phyloP scores from a whole-genome alignment of 2,329 filamentous ascomycete genomes.

The Penicillium sp. region DNA sequence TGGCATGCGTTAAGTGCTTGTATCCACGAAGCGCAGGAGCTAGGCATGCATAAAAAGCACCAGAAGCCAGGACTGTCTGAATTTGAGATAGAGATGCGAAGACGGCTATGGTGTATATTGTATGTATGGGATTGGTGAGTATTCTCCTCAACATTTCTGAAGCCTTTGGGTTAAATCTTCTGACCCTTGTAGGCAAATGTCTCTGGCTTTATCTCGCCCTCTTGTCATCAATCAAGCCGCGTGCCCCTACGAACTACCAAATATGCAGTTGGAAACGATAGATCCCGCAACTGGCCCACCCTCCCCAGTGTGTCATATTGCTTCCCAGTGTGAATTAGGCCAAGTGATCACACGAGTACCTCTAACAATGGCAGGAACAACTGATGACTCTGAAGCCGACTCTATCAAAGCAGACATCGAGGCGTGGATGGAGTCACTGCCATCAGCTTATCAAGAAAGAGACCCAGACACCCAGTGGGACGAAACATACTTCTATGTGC shows the following conservation, averaged over 20 bases:
- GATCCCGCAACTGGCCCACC: slow-evolving; percentile 41
- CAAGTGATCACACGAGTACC: slow-evolving; percentile 32
- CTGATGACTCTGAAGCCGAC: slow-evolving; percentile 29
- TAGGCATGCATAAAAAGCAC: slow-evolving; percentile 45
- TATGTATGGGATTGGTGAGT: slow-evolving; percentile 55
- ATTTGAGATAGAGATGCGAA: slow-evolving; percentile 54
- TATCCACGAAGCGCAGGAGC: slow-evolving; percentile 55
- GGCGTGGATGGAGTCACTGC: slow-evolving; percentile 50
- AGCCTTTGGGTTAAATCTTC: background rate
- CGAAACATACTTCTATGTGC: slow-evolving; percentile 46
- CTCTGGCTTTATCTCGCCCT: slow-evolving; percentile 49
- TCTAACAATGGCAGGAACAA: slow-evolving; percentile 12
- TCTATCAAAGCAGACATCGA: slow-evolving; percentile 41
- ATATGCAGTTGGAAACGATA: slow-evolving; percentile 38
- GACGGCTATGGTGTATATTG: slow-evolving; percentile 52
- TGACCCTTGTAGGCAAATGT: slow-evolving; percentile 43
- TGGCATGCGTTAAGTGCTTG: slow-evolving; percentile 53
- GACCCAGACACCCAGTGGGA: slow-evolving; percentile 51
- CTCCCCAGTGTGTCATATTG: slow-evolving; percentile 51
- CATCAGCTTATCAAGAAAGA: slow-evolving; percentile 44
- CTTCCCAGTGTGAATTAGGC: slow-evolving; percentile 45
- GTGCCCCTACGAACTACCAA: slow-evolving; percentile 47
- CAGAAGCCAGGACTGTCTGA: slow-evolving; percentile 43
- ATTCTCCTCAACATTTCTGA: background rate
- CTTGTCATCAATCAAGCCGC: slow-evolving; percentile 49